Evolutionary conservation across 306 rosid genomes (phyloP).

Genomic region (Luffa aegyptiaca): DNA sequence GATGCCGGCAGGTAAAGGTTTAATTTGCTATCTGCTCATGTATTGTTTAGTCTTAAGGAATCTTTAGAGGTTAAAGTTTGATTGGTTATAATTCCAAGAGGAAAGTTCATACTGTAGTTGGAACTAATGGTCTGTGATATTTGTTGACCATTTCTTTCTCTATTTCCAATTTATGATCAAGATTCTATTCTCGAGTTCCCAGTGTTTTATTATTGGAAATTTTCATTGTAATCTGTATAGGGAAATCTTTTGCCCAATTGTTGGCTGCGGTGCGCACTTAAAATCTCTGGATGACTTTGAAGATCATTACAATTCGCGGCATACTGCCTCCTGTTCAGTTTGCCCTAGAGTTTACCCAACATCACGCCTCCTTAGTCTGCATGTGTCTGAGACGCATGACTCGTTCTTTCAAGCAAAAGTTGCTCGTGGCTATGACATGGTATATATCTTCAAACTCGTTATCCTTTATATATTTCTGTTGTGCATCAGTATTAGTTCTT

Average conservation of each 20-base stretch:
- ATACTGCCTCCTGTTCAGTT: constrained; percentile 74
- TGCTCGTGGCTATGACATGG: constrained; percentile 81
- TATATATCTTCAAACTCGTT: constrained; percentile 11
- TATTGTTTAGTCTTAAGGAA: background rate
- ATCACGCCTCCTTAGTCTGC: constrained; percentile 64
- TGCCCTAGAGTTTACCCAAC: constrained; percentile 90
- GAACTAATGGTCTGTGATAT: background rate
- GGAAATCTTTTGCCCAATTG: constrained; percentile 70
- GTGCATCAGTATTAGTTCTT: background rate
- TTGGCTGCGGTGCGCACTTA: constrained; percentile 66
- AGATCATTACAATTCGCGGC: constrained; percentile 82
- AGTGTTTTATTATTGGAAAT: background rate
- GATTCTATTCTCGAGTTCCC: background rate
- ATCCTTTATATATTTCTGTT: background rate
- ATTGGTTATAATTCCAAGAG: background rate
- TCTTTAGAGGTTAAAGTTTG: background rate
- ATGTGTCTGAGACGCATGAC: constrained; percentile 80
- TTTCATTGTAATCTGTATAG: constrained; percentile 22
- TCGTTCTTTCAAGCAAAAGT: constrained; percentile 93
- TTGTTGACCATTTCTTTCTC: background rate
- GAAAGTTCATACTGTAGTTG: background rate
- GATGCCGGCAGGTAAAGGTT: constrained; percentile 51
- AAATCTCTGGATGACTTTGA: constrained; percentile 70
- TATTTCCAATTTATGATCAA: background rate
- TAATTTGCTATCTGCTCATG: background rate